phyloP scores from a whole-genome alignment of 164 flowering plant species.

The Vitis rotundifolia region DNA sequence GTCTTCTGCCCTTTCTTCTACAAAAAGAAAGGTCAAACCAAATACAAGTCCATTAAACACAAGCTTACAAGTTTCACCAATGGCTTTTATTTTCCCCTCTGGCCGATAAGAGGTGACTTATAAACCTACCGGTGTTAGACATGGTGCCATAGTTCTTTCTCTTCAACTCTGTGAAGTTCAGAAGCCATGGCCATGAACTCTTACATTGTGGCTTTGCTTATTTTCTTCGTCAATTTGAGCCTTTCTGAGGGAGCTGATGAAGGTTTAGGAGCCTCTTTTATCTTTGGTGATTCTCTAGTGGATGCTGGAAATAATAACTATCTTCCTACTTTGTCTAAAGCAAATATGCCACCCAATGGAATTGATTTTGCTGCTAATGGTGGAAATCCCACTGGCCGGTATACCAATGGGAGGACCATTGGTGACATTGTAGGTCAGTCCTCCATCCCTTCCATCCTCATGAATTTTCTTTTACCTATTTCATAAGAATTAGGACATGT shows the following conservation, averaged over 20 bases:
- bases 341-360: conserved; percentile 75
- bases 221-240: conserved; percentile 16
- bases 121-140: conserved; percentile 1
- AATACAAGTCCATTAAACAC: conserved; percentile 24
- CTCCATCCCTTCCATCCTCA: conserved; percentile 2
- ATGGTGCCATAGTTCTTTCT: conserved; percentile 3
- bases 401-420: conserved; percentile 89
- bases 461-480: neutral
- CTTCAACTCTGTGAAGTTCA: neutral
- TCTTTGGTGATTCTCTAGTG: conserved; percentile 93
- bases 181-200: conserved; percentile 18
- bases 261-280: conserved; percentile 65
- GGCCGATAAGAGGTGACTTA: neutral
- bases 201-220: conserved; percentile 16
- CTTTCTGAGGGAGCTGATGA: conserved; percentile 19
- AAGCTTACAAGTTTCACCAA: conserved; percentile 31
- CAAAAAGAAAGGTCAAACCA: conserved; percentile 40
- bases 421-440: conserved; percentile 86
- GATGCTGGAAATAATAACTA: conserved; percentile 95
- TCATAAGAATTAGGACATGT: neutral
- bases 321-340: conserved; percentile 73
- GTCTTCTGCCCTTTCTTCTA: neutral
- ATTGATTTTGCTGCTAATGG: conserved; percentile 75
- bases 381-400: conserved; percentile 89
- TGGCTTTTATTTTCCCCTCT: neutral